Evolutionary conservation across 345 rosid species (phyloP), one percentile per base, ranked within the genome.

Genomic region (Aurinia saxatilis): DNA sequence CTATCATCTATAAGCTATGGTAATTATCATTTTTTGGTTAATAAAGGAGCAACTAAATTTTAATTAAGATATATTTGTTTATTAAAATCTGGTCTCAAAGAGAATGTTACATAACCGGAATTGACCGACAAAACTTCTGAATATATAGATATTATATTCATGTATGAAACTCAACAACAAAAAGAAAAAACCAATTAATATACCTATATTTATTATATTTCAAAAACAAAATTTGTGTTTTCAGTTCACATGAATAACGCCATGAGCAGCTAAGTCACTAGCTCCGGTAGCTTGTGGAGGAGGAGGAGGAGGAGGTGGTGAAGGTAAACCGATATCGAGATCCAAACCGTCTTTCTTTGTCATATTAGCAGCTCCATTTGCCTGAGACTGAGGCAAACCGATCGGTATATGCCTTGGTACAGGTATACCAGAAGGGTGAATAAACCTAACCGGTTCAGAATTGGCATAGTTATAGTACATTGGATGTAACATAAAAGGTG

Each of bases 361-460:
- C 37, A 60, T 35, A 60, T 37, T 38, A 41, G 66, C 33, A 68
- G 47, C 46, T 17, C 36, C 50, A 60, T 36, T 36, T 10, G 63
- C 12, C 19, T 57, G 60, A 57, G 58, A 17, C 5, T 41, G 65
- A 49, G 65, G 34, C 39, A 57, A 15, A 49, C 59, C 70, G 7
- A 64, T 71, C 27, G 75, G 65, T 49, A 63, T 5, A 48, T 42
- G 60, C 48, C 75, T 63, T 63, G 70, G 70, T 56, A 56, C 48
- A 34, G 75, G 75, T 64, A 71, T 49, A 40, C 70, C 75, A 50
- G 75, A 64, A 34, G 75, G 75, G 42, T 71, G 70, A 49, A 64
- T 21, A 57, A 57, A 57, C 66, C 60, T 57, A 50, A 71, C 29
- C 40, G 10, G 15, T 41, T 63, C 65, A 64, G 41, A 29, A 34